Evolutionary conservation across 1,139 yeast genomes (phyloP).

Genomic region (Taphrina pruni): DNA sequence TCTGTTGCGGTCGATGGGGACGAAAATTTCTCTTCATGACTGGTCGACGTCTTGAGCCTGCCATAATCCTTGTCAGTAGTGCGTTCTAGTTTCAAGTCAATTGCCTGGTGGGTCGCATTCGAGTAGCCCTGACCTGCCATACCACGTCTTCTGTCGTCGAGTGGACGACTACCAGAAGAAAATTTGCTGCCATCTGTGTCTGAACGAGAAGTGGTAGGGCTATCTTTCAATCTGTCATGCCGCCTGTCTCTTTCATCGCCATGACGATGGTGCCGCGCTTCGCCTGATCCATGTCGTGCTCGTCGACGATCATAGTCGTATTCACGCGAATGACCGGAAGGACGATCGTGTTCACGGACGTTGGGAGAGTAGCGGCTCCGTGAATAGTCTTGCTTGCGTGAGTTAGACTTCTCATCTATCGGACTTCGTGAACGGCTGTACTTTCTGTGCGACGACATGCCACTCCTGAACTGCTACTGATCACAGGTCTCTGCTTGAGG

Average conservation of each 20-base stretch:
- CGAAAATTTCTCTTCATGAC: background rate
- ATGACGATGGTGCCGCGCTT: background rate
- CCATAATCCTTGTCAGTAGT: slow-evolving; percentile 1
- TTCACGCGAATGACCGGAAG: background rate
- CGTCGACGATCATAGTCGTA: background rate
- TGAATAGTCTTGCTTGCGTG: slow-evolving; percentile 20
- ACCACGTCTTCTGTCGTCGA: background rate
- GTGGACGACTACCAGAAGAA: background rate
- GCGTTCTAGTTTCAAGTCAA: background rate
- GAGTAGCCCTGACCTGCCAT: background rate
- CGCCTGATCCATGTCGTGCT: background rate
- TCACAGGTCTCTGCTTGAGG: too few relatives aligned
- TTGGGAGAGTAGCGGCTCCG: slow-evolving; percentile 3
- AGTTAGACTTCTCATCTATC: slow-evolving; percentile 27
- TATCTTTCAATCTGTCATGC: background rate
- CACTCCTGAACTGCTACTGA: too few relatives aligned
- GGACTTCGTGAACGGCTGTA: slow-evolving; percentile 41
- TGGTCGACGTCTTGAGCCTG: slow-evolving; percentile 1
- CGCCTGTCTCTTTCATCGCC: slow-evolving; percentile 7
- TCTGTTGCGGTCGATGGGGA: slow-evolving; percentile 1
- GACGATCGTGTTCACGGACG: background rate
- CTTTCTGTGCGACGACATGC: slow-evolving; percentile 30
- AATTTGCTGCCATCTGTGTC: background rate
- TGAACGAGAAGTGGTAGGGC: background rate
- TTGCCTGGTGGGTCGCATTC: background rate